Percentiles rank a stretch among this genome's conserved stretches.
Conservation (phyloP, 495 filamentous ascomycete genomes). For the Talaromyces wortmannii region DNA sequence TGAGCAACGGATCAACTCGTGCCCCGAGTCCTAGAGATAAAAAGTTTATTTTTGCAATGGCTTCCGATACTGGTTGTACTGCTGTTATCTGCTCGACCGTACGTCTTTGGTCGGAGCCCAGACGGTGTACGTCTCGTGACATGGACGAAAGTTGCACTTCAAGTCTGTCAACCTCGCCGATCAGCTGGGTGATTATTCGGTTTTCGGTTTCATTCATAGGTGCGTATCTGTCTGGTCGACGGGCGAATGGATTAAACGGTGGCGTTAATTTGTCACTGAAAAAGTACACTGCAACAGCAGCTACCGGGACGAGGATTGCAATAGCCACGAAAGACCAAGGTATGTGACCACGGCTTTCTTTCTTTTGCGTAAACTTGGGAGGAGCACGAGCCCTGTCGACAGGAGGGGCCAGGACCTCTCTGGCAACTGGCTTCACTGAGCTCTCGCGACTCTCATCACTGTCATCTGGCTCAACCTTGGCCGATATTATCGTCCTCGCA, state of each 20-base stretch:
- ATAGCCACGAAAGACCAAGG: not conserved
- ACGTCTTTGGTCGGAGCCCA: constrained; percentile 13
- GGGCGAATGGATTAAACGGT: not conserved
- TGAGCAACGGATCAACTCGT: constrained; percentile 27
- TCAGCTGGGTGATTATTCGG: constrained; percentile 19
- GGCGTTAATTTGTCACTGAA: not conserved
- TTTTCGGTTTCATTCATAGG: constrained; percentile 16
- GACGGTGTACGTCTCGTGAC: constrained; percentile 22
- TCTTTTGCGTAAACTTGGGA: not conserved
- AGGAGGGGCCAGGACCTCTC: not conserved
- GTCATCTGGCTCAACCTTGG: not conserved
- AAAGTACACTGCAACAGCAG: not conserved
- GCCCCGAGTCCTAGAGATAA: constrained; percentile 24
- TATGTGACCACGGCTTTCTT: not conserved
- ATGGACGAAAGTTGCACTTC: constrained; percentile 27
- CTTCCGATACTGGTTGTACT: not conserved
- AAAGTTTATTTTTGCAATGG: constrained; percentile 26
- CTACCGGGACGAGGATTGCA: not conserved
- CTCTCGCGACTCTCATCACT: constrained; percentile 1
- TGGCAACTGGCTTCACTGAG: not conserved
- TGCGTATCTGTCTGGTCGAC: not conserved
- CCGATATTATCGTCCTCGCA: not conserved
- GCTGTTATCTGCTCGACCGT: not conserved
- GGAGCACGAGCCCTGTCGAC: constrained; percentile 1
- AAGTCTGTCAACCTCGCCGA: constrained; percentile 22